Evolutionary conservation across 805 yeast genomes (phyloP), one percentile per base, ranked within the genome.

Genomic region (Candida boleticola): DNA sequence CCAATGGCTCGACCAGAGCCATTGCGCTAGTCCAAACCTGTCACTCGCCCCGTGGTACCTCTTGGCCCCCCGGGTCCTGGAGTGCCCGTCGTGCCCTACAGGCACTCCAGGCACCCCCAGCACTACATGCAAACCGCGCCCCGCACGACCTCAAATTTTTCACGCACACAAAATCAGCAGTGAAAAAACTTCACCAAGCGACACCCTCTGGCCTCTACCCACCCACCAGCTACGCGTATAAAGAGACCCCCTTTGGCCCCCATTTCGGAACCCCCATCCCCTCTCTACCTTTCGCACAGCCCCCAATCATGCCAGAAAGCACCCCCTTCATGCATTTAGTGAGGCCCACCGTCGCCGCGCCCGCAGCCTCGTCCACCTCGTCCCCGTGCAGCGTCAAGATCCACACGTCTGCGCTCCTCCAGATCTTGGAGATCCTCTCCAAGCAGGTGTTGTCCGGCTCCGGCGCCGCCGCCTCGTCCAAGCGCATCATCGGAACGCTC

Each of bases 401-500:
- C 46, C 82, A 82, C 58, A 74, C 88, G 3, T 73, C 87, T 40
- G 92, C 93, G 4, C 70, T 85, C 40, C 77, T 89, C 65, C 85
- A 83, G 61, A 76, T 89, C 44, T 73, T 89, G 47, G 93, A 88
- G 59, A 82, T 86, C 48, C 85, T 64, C 64, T 79, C 79, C 67
- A 62, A 71, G 70, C 59, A 77, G 53, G 61, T 60, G 29, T 61
- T 68, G 26, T 43, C 57, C 62, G 21, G 21, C 16, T 7, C 21
- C 5, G 27, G 10, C 27, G 11, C 27, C 7, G 11, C 27, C 27
- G 11, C 27, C 49, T 17, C 22, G 5, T 17, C 20, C 35, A 67
- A 71, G 49, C 76, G 93, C 61, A 79, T 84, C 46, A 82, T 89
- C 52, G 96, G 96, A 47, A 85, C 95, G 11, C 73, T 89, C 45